Evolutionary conservation across 2,329 filamentous ascomycete genomes (phyloP).

Genomic region (Chalaropsis ovoidea): DNA sequence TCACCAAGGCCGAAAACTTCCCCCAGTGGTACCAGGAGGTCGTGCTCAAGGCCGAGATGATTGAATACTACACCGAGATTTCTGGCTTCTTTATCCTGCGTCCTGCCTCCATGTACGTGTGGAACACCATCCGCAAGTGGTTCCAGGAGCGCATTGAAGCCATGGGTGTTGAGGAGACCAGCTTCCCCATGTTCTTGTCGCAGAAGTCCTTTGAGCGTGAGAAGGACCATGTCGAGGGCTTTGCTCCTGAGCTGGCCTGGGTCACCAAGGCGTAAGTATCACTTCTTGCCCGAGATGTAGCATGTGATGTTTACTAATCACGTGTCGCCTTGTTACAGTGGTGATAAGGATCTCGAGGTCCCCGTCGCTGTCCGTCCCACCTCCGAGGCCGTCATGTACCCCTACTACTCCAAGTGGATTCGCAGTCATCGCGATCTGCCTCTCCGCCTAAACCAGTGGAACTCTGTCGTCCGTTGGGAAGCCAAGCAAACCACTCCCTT

Average conservation of each 20-base stretch:
- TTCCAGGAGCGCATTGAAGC: slow-evolving; percentile 69
- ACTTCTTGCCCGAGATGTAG: background rate
- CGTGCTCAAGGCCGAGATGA: slow-evolving; percentile 91
- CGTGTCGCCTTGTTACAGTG: slow-evolving; percentile 40
- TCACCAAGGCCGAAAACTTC: slow-evolving; percentile 77
- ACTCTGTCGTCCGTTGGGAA: slow-evolving; percentile 86
- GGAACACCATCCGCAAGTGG: slow-evolving; percentile 56
- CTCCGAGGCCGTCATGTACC: slow-evolving; percentile 79
- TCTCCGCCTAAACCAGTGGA: slow-evolving; percentile 94
- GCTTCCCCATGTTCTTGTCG: slow-evolving; percentile 93
- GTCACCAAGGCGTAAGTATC: slow-evolving; percentile 64
- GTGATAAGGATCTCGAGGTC: slow-evolving; percentile 84
- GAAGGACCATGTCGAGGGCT: slow-evolving; percentile 97
- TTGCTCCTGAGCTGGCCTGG: slow-evolving; percentile 85
- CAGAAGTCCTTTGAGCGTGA: slow-evolving; percentile 77
- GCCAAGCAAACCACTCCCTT: slow-evolving; percentile 88
- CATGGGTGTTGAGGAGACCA: slow-evolving; percentile 88
- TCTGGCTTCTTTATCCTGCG: slow-evolving; percentile 95
- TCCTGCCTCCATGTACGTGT: slow-evolving; percentile 56
- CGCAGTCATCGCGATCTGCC: slow-evolving; percentile 91
- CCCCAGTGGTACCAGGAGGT: slow-evolving; percentile 96
- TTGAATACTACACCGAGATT: slow-evolving; percentile 90
- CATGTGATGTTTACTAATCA: slow-evolving; percentile 13
- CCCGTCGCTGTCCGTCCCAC: slow-evolving; percentile 59
- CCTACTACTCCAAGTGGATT: slow-evolving; percentile 95